Conservation (phyloP, 257 asterid genomes). For the Thymus mandschuricus region DNA sequence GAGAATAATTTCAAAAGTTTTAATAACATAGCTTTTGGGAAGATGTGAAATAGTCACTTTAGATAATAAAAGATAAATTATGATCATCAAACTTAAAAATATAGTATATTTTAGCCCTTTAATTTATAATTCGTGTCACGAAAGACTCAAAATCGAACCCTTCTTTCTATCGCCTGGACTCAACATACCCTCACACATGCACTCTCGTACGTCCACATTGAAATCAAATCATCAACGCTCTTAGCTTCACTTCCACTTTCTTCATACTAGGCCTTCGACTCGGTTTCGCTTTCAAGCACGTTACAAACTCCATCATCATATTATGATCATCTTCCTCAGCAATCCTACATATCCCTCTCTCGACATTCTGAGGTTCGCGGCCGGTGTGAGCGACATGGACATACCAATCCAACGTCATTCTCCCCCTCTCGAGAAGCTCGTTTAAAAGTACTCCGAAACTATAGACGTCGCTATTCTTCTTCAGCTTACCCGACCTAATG, state of each 20-base stretch:
- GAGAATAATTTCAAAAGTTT: too few species aligned
- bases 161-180: too few species aligned
- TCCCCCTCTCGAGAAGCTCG: neutral
- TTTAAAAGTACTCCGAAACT: slow-evolving; percentile 17
- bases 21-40: too few species aligned
- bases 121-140: too few species aligned
- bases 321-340: neutral
- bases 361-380: neutral
- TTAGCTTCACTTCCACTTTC: slow-evolving; percentile 9
- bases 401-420: neutral
- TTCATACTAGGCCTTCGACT: slow-evolving; percentile 19
- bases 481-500: neutral
- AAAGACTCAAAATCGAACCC: too few species aligned
- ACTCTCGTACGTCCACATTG: too few species aligned
- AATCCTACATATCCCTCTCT: neutral
- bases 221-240: neutral
- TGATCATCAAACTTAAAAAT: too few species aligned
- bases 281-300: neutral
- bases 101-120: too few species aligned
- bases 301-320: neutral
- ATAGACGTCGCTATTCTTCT: too few species aligned
- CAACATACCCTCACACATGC: too few species aligned
- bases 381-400: neutral
- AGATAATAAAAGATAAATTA: too few species aligned
- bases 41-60: too few species aligned